Evolutionary conservation across 108 stramenopile genomes (phyloP).

Genomic region (Pseudonitzschia delicatissima): DNA sequence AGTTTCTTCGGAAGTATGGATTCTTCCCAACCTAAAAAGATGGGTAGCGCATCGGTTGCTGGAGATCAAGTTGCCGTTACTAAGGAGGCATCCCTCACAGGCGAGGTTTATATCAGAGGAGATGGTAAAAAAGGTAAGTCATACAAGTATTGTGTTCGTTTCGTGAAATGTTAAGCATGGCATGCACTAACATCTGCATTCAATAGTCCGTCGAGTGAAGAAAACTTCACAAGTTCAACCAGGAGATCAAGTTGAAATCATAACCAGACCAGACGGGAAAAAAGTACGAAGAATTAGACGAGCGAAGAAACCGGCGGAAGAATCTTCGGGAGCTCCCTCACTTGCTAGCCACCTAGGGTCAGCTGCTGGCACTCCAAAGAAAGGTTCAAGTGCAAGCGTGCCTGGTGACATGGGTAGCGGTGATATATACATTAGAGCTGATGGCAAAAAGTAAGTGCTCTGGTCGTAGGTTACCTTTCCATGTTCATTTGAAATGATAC

Average conservation of each 20-base stretch:
- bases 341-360: constrained; percentile 21
- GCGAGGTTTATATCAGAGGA: constrained; percentile 33
- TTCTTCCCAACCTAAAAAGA: constrained; percentile 3
- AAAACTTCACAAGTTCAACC: constrained; percentile 22
- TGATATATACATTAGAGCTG: constrained; percentile 38
- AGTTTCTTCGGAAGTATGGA: constrained; percentile 25
- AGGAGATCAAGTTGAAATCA: constrained; percentile 38
- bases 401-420: constrained; percentile 33
- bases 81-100: constrained; percentile 25
- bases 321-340: no score
- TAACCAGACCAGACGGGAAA: constrained; percentile 33
- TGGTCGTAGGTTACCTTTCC: neutral
- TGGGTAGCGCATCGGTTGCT: constrained; percentile 45
- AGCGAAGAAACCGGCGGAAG: constrained; percentile 21
- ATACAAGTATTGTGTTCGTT: neutral
- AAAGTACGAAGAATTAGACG: constrained; percentile 31
- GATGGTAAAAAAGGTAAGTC: constrained; percentile 44
- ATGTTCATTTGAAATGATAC: neutral
- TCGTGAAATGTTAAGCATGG: neutral
- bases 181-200: constrained; percentile 14
- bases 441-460: constrained; percentile 42
- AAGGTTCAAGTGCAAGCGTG: constrained; percentile 31
- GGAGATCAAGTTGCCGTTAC: constrained; percentile 34
- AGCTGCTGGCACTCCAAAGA: neutral
- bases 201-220: constrained; percentile 40